Evolutionary conservation across 805 yeast species (phyloP), one percentile per base, ranked within the genome.

Genomic region (Candida vartiovaarae): DNA sequence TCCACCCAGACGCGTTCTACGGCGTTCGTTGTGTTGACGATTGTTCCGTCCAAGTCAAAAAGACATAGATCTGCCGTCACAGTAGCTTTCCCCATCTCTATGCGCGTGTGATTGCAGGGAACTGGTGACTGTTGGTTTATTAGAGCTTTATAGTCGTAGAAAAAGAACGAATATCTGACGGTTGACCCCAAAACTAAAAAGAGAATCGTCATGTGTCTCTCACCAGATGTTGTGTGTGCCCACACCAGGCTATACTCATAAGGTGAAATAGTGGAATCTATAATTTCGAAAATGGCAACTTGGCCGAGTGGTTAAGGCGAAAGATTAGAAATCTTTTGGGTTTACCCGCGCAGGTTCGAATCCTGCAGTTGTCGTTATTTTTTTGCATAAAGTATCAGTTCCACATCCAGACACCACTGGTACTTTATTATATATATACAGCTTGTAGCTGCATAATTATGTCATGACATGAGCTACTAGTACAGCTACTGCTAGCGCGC

Each of bases 1-100:
- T 78, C 82, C 56, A 75, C 76, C 95, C 95, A 87, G 68, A 85
- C 79, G 57, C 79, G 83, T 58, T 84, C 87, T 49, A 86, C 85
- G 46, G 93, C 87, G 43, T 78, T 80, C 47, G 90, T 86, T 34
- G 95, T 84, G 63, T 83, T 79, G 60, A 87, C 87, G 59, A 87
- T 70, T 28, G 95, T 87, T 42, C 95, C 95, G 62, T 87, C 95
- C 42, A 89, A 79, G 66, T 87, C 95, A 65, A 87, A 87, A 50
- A 84, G 75, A 51, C 54, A 45, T 11, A 58, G 33, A 34, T 57
- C 62, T 2, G 59, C 40, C 29, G 49, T 39, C 4, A 55, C 41
- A 8, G 38, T 44, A 11, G 38, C 50, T 11, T 43, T 41, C 3
- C 46, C 57, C 56, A 54, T 55, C 25, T 8, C 36, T 29, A 11